phyloP scores from a whole-genome alignment of 225 moss, liverwort and hornwort species.

The Bryum argenteum region DNA sequence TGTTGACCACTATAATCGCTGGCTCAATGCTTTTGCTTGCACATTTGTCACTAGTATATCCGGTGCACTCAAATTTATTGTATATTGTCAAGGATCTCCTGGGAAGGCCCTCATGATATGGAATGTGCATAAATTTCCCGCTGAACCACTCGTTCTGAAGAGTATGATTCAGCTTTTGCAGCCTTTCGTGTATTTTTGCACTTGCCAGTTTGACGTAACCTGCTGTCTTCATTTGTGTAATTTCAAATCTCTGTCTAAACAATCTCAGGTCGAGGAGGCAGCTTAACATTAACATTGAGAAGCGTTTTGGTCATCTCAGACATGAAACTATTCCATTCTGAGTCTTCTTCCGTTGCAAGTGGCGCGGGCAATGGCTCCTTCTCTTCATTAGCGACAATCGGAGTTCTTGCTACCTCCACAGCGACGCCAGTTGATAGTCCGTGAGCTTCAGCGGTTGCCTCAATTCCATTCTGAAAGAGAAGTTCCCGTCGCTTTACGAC shows the following conservation, averaged over 20 bases:
- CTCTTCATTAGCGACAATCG: neutral
- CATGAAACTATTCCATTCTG: conserved; percentile 47
- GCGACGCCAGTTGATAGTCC: neutral
- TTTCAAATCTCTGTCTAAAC: conserved; percentile 15
- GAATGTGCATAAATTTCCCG: neutral
- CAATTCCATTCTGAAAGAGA: conserved; percentile 23
- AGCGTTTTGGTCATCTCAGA: conserved; percentile 47
- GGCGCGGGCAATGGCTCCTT: conserved; percentile 7
- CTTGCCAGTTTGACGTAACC: neutral
- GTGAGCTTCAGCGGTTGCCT: conserved; percentile 12
- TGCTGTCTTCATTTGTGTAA: neutral
- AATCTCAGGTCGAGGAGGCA: conserved; percentile 25
- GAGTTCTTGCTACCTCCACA: conserved; percentile 3
- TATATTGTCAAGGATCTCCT: conserved; percentile 18
- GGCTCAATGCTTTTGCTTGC: neutral
- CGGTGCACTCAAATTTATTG: neutral
- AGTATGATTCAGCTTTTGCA: neutral
- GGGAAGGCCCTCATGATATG: neutral
- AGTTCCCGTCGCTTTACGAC: conserved; percentile 31
- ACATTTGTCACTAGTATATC: neutral
- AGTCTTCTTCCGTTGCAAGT: conserved; percentile 18
- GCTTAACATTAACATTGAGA: conserved; percentile 30
- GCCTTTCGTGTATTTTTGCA: neutral
- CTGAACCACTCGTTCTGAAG: conserved; percentile 1
- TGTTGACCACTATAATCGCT: neutral